Conservation (phyloP, 2,329 filamentous ascomycete species). For the Tolypocladium nubicola region DNA sequence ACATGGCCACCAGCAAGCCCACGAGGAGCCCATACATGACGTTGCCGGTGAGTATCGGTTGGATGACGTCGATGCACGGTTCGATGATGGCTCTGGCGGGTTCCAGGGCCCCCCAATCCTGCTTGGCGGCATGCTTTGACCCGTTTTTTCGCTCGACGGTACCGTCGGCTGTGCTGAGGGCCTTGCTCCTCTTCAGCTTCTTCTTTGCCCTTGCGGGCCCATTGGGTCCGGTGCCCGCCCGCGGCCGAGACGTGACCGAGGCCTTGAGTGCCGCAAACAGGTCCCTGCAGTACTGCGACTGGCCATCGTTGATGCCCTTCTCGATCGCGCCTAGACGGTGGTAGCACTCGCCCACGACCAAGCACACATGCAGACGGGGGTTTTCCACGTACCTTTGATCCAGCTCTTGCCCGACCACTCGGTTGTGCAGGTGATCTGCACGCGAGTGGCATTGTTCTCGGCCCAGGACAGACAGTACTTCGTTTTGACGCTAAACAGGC, state of each 20-base stretch:
- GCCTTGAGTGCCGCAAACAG: constrained; percentile 64
- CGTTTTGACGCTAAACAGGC: constrained; percentile 84
- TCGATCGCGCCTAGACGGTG: constrained; percentile 69
- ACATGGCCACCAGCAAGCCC: constrained; percentile 61
- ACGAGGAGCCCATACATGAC: constrained; percentile 66
- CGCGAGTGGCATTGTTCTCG: constrained; percentile 70
- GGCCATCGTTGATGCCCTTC: constrained; percentile 87
- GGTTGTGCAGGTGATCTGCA: constrained; percentile 80
- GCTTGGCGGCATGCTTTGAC: constrained; percentile 30
- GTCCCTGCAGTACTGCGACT: constrained; percentile 72
- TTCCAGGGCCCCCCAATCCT: constrained; percentile 72
- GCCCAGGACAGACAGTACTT: constrained; percentile 93
- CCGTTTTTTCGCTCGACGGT: constrained; percentile 26
- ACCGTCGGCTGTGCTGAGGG: constrained; percentile 32
- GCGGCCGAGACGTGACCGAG: constrained; percentile 56
- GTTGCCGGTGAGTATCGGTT: constrained; percentile 64
- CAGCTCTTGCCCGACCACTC: constrained; percentile 98
- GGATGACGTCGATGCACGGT: constrained; percentile 58
- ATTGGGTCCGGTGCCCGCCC: constrained; percentile 33
- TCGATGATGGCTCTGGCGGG: constrained; percentile 60
- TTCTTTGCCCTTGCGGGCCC: constrained; percentile 49
- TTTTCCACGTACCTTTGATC: constrained; percentile 66
- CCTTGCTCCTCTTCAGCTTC: constrained; percentile 44
- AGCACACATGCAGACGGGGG: neutral
- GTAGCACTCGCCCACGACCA: neutral